Conservation (phyloP, 2,329 filamentous ascomycete species). For the Xylariaceae sp. region DNA sequence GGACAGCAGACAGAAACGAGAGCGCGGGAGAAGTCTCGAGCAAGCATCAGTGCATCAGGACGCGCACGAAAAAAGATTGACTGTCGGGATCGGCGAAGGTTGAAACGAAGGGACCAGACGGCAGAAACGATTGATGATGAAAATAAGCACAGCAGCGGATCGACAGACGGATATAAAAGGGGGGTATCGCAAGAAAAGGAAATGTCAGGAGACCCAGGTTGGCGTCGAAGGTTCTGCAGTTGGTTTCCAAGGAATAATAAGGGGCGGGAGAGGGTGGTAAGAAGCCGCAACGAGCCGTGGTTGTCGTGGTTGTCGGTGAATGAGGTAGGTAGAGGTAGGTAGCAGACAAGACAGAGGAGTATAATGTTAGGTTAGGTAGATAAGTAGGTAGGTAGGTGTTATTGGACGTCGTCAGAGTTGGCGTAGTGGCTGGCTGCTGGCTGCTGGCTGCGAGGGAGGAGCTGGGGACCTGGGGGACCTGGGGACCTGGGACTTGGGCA, state of each 20-base stretch:
- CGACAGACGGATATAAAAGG: conserved; percentile 39
- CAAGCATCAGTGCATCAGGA: conserved; percentile 30
- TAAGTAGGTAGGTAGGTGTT: conserved; percentile 18
- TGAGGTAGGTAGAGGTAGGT: conserved; percentile 15
- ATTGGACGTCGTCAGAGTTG: conserved; percentile 23
- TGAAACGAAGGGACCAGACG: conserved; percentile 23
- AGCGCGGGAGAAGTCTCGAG: conserved; percentile 16
- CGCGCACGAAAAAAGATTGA: conserved; percentile 22
- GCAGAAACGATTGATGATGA: conserved; percentile 34
- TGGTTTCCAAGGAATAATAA: conserved; percentile 17
- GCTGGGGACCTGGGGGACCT: conserved; percentile 3
- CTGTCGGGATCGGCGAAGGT: conserved; percentile 15
- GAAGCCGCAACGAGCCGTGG: conserved; percentile 29
- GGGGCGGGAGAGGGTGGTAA: conserved; percentile 6
- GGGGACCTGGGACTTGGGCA: no score
- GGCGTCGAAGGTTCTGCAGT: conserved; percentile 10
- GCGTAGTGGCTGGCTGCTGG: conserved; percentile 12
- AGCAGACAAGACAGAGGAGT: conserved; percentile 20
- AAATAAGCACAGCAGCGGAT: conserved; percentile 41
- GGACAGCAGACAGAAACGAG: conserved; percentile 18
- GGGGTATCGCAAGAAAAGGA: conserved; percentile 37
- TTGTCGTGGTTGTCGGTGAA: conserved; percentile 25
- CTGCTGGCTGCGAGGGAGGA: conserved; percentile 12
- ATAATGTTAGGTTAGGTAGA: no score
- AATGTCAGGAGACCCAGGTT: conserved; percentile 16